Evolutionary conservation across 2,329 filamentous ascomycete genomes (phyloP).

Genomic region (Colletotrichum sp.): DNA sequence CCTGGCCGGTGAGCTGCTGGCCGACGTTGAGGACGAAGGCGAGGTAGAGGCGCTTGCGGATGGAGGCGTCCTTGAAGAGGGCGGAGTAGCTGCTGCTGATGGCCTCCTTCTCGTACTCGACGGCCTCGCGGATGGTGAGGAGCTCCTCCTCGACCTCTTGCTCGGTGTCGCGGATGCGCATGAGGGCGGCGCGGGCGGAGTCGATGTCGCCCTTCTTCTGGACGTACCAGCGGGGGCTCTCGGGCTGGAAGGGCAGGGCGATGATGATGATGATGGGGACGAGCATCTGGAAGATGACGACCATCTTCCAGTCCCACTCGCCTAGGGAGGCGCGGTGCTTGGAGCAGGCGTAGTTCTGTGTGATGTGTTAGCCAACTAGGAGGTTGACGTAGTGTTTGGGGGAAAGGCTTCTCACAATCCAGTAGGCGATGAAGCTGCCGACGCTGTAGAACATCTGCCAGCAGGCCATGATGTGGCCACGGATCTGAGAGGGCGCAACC

Average conservation of each 20-base stretch:
- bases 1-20: constrained; percentile 76
- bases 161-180: constrained; percentile 66
- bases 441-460: constrained; percentile 72
- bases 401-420: constrained; percentile 42
- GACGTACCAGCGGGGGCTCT: constrained; percentile 73
- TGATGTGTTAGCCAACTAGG: background rate
- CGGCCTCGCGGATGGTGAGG: constrained; percentile 67
- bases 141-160: constrained; percentile 72
- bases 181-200: constrained; percentile 62
- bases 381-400: background rate
- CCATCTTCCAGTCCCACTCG: constrained; percentile 77
- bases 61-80: constrained; percentile 72
- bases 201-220: constrained; percentile 65
- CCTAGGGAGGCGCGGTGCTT: constrained; percentile 61
- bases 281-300: constrained; percentile 76
- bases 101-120: constrained; percentile 75
- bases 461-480: constrained; percentile 70
- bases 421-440: constrained; percentile 55
- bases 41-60: constrained; percentile 70
- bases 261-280: constrained; percentile 66
- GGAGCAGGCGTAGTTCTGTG: constrained; percentile 56
- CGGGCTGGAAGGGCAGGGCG: constrained; percentile 70
- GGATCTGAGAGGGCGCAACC: constrained; percentile 27
- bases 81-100: constrained; percentile 66
- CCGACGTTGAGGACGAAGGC: constrained; percentile 73